phyloP scores from a whole-genome alignment of 164 flowering plant genomes.

The Echeveria elegans region DNA sequence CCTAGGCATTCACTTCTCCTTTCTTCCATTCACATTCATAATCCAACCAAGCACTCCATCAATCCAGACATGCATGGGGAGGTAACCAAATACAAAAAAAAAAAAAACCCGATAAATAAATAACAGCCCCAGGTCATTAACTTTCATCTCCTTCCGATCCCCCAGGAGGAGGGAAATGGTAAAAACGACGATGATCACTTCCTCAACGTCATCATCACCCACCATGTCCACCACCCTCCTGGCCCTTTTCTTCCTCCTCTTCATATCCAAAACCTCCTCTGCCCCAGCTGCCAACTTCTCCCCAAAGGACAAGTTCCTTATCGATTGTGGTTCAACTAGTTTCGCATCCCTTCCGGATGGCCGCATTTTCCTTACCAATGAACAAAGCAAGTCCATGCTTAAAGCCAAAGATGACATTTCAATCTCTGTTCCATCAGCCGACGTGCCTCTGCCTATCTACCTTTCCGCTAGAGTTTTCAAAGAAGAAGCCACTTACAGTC shows the following conservation, averaged over 20 bases:
- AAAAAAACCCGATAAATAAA: not conserved
- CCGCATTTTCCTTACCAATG: slow-evolving; percentile 32
- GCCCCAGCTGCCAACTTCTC: slow-evolving; percentile 20
- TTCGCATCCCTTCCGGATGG: slow-evolving; percentile 17
- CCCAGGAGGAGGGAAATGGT: not conserved
- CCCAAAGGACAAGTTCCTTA: slow-evolving; percentile 33
- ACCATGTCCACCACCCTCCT: slow-evolving; percentile 9
- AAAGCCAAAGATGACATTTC: slow-evolving; percentile 20
- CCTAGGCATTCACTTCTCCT: not conserved
- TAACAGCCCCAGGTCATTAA: not conserved
- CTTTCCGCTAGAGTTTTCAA: slow-evolving; percentile 53
- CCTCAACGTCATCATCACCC: not conserved
- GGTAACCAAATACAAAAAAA: not conserved
- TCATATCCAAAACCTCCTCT: slow-evolving; percentile 8
- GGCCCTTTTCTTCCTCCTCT: slow-evolving; percentile 12
- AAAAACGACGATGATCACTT: not conserved
- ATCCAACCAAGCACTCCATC: not conserved
- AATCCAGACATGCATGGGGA: not conserved
- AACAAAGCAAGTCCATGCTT: slow-evolving; percentile 17
- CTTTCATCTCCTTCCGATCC: not conserved
- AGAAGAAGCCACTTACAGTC: slow-evolving; percentile 24
- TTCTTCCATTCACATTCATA: not conserved
- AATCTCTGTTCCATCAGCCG: slow-evolving; percentile 29
- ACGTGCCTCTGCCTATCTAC: slow-evolving; percentile 26
- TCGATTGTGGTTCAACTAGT: slow-evolving; percentile 35